Evolutionary conservation across 2,329 filamentous ascomycete genomes (phyloP).

Genomic region (Orbilia oligospora): DNA sequence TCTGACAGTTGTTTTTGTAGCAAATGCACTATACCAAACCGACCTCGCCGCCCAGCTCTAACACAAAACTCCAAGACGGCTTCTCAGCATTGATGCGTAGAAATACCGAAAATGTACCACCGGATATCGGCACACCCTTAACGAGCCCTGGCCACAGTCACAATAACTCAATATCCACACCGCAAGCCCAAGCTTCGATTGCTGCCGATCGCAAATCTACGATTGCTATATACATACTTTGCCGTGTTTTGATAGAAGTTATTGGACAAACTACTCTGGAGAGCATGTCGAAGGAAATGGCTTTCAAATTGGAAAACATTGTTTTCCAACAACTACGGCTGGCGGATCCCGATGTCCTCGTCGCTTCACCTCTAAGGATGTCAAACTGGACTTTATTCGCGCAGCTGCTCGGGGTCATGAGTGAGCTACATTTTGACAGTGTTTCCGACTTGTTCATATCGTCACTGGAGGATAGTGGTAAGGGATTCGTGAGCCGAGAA

Average conservation of each 20-base stretch:
- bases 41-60: constrained; percentile 48
- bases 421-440: constrained; percentile 87
- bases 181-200: constrained; percentile 62
- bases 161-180: constrained; percentile 48
- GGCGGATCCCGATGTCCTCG: constrained; percentile 84
- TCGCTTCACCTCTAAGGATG: constrained; percentile 83
- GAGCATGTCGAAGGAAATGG: constrained; percentile 89
- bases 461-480: constrained; percentile 83
- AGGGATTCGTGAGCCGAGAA: constrained; percentile 81
- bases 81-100: constrained; percentile 55
- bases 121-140: constrained; percentile 30
- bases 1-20: constrained; percentile 22
- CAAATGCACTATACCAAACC: constrained; percentile 57
- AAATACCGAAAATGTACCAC: constrained; percentile 47
- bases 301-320: constrained; percentile 92
- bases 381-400: constrained; percentile 97
- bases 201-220: constrained; percentile 87
- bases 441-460: constrained; percentile 82
- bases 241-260: constrained; percentile 92
- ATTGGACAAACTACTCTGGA: constrained; percentile 88
- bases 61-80: constrained; percentile 55
- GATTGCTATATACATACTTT: constrained; percentile 95
- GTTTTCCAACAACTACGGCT: constrained; percentile 96
- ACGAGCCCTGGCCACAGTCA: constrained; percentile 54
- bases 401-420: constrained; percentile 95